Evolutionary conservation across 768 basidiomycete species (phyloP).

Genomic region (Suillus ampliporus): DNA sequence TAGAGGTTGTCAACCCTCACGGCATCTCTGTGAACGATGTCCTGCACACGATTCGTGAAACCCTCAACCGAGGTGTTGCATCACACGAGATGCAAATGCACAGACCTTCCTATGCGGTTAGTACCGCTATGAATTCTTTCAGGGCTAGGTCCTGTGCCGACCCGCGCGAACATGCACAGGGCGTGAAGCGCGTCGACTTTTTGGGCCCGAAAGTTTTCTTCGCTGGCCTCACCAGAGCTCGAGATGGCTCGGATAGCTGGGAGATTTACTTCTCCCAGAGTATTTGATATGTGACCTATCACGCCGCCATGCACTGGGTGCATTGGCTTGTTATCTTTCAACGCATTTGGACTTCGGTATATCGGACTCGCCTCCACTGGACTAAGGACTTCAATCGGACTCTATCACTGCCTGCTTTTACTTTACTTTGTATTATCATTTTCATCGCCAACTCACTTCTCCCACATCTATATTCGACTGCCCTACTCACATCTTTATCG

Average conservation of each 20-base stretch:
- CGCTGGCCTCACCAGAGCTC: slow-evolving; percentile 34
- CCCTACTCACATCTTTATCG: not conserved
- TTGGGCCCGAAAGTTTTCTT: slow-evolving; percentile 38
- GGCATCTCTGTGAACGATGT: slow-evolving; percentile 37
- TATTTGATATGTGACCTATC: slow-evolving; percentile 19
- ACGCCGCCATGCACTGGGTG: not conserved
- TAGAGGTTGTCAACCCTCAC: slow-evolving; percentile 34
- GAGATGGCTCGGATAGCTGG: slow-evolving; percentile 35
- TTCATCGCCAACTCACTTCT: not conserved
- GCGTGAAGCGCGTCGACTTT: slow-evolving; percentile 46
- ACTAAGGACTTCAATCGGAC: not conserved
- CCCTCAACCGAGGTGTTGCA: slow-evolving; percentile 32
- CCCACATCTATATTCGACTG: not conserved
- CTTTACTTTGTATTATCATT: not conserved
- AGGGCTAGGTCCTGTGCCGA: slow-evolving; percentile 34
- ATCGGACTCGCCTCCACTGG: not conserved
- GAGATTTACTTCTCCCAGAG: slow-evolving; percentile 29
- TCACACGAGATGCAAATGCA: slow-evolving; percentile 24
- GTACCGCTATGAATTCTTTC: slow-evolving; percentile 35
- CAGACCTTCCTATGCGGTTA: slow-evolving; percentile 22
- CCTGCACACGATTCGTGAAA: slow-evolving; percentile 32
- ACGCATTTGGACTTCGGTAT: not conserved
- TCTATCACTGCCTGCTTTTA: not conserved
- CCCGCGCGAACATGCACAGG: slow-evolving; percentile 43
- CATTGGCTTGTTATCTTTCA: not conserved